Percentiles rank a stretch among this genome's conserved stretches.
Evolutionary conservation across 139 green algal species (phyloP).

Genomic region (Mesotaenium endlicherianum): DNA sequence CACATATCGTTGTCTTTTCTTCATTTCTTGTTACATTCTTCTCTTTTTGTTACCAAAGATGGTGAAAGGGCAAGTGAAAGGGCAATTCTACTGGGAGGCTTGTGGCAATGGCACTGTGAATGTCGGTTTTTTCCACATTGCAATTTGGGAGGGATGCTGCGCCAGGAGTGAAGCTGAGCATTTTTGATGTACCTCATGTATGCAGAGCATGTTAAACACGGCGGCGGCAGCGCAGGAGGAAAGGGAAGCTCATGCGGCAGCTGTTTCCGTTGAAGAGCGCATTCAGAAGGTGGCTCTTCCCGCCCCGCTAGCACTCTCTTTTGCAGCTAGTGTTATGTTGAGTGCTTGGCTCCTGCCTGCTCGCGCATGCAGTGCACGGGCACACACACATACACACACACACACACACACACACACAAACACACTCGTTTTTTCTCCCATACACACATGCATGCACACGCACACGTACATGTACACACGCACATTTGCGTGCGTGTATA

Average conservation of each 20-base stretch:
- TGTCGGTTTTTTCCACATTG: background rate
- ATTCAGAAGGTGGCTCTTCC: conserved; percentile 25
- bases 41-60: background rate
- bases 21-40: background rate
- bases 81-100: background rate
- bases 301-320: too few relatives aligned
- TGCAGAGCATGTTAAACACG: conserved; percentile 16
- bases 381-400: background rate
- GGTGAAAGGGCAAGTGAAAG: too few relatives aligned
- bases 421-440: too few relatives aligned
- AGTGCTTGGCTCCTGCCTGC: background rate
- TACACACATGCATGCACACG: background rate
- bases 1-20: too few relatives aligned
- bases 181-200: background rate
- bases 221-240: background rate
- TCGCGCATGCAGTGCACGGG: background rate
- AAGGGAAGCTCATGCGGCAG: background rate
- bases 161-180: too few relatives aligned
- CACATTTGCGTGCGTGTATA: background rate
- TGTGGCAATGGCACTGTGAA: background rate
- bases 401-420: too few relatives aligned
- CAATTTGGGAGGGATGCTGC: too few relatives aligned
- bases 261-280: background rate
- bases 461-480: background rate
- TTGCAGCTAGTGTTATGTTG: background rate